These are phyloP conservation scores for Neckera pumila DNA, from an alignment of 225 moss, liverwort and hornwort species.

Conservation along the genomic window DNA sequence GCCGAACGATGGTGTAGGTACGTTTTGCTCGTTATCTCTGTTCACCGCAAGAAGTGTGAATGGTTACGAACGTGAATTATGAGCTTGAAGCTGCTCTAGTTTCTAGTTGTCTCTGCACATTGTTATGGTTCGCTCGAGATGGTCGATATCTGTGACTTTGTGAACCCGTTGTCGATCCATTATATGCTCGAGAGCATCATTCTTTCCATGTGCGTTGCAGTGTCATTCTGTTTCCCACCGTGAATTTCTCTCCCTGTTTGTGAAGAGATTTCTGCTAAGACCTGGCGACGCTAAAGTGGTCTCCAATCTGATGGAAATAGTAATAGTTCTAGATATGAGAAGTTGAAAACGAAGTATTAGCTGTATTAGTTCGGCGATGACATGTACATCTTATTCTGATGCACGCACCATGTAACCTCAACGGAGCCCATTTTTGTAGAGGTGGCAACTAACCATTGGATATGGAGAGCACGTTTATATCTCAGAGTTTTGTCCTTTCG, in stretches of 20 bases:
- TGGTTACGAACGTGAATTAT: not conserved
- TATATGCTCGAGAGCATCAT: not conserved
- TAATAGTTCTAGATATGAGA: not conserved
- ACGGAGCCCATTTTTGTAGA: not conserved
- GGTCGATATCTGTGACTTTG: not conserved
- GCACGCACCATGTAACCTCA: not conserved
- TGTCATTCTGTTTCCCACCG: not conserved
- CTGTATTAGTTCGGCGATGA: not conserved
- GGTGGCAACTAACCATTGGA: not conserved
- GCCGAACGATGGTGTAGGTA: not conserved
- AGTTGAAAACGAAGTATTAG: not conserved
- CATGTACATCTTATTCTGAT: not conserved
- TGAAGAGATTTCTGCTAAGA: not conserved
- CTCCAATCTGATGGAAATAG: not conserved
- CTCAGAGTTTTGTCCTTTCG: not conserved
- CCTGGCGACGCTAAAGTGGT: too few relatives aligned
- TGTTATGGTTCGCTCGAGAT: not conserved
- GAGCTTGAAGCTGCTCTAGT: not conserved
- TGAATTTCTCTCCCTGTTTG: not conserved
- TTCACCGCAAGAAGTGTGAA: not conserved
- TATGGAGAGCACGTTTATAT: not conserved
- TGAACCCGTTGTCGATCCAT: not conserved
- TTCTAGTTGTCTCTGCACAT: not conserved
- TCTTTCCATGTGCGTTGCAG: not conserved
- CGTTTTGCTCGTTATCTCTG: not conserved